Base-by-base conservation (phyloP, 78 protist species). In the Bodo saltans region DNA sequence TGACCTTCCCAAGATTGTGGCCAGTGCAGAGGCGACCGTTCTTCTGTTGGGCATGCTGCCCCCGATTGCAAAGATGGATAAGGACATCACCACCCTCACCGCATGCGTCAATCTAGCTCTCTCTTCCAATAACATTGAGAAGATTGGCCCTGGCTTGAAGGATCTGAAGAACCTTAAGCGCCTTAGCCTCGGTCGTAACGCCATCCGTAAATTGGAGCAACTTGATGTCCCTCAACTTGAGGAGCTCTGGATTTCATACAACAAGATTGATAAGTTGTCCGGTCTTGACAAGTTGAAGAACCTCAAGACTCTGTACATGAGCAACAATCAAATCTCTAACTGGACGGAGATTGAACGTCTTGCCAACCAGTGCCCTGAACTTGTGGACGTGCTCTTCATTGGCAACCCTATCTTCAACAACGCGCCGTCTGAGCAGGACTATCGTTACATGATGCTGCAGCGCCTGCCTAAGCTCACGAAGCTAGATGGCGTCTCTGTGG, bases 191-290 rank as follows among this genome's bases (percentile, higher is more conserved):
- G 92, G 90, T 4, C 47, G 96, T 3, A 93, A 93, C 80, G 0
- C 0, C 29, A 68, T 93, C 32, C 90, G 89, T 79, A 79, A 87
- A 38, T 28, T 93, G 12, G 90, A 87, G 29, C 78, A 83, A 0
- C 79, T 93, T 21, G 93, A 93, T 25, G 0, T 89, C 25, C 52
- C 23, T 1, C 86, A 91, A 27, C 91, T 93, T 12, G 35, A 85
- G 80, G 75, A 90, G 74, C 87, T 93, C 30, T 93, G 96, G 96
- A 41, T 93, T 1, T 83, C 90, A 12, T 89, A 90, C 83, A 93
- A 93, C 87, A 25, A 30, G 27, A 89, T 90, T 29, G 96, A 81
- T 27, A 25, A 75, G 42, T 83, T 93, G 33, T 3, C 35, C 8
- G 92, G 92, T 21, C 32, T 93, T n/a, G 79, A 70, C n/a, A 69